Evolutionary conservation across 2,329 filamentous ascomycete species (phyloP).

Genomic region (Aspergillus hortae): DNA sequence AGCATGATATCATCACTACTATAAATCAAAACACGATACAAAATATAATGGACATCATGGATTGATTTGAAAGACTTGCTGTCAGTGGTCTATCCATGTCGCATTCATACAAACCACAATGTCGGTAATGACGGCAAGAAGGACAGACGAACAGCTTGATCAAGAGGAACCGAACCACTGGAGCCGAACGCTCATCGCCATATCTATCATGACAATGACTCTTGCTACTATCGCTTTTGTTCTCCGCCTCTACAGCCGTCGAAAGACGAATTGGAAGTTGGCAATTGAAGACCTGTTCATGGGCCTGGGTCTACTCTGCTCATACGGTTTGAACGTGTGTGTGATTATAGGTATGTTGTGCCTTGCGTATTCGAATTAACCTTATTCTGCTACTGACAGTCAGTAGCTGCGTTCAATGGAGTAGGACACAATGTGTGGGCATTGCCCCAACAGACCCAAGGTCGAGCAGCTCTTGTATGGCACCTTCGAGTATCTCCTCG

Average conservation of each 20-base stretch:
- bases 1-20: too few species aligned
- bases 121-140: too few species aligned
- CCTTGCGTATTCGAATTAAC: background rate
- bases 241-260: conserved; percentile 5
- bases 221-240: conserved; percentile 1
- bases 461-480: conserved; percentile 1
- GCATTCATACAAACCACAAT: too few species aligned
- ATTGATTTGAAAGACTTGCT: too few species aligned
- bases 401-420: conserved; percentile 4
- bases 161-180: background rate
- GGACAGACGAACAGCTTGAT: background rate
- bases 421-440: conserved; percentile 2
- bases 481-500: background rate
- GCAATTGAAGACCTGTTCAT: conserved; percentile 3
- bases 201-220: background rate
- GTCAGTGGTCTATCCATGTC: too few species aligned
- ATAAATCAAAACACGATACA: too few species aligned
- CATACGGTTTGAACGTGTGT: conserved; percentile 1
- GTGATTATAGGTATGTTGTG: conserved; percentile 1
- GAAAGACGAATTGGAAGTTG: background rate
- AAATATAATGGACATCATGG: too few species aligned
- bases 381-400: background rate
- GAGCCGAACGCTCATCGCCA: conserved; percentile 3
- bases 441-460: background rate
- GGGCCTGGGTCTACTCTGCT: conserved; percentile 4